Evolutionary conservation across 768 basidiomycete species (phyloP), one percentile per base, ranked within the genome.

Genomic region (Hypholoma fasciculare): DNA sequence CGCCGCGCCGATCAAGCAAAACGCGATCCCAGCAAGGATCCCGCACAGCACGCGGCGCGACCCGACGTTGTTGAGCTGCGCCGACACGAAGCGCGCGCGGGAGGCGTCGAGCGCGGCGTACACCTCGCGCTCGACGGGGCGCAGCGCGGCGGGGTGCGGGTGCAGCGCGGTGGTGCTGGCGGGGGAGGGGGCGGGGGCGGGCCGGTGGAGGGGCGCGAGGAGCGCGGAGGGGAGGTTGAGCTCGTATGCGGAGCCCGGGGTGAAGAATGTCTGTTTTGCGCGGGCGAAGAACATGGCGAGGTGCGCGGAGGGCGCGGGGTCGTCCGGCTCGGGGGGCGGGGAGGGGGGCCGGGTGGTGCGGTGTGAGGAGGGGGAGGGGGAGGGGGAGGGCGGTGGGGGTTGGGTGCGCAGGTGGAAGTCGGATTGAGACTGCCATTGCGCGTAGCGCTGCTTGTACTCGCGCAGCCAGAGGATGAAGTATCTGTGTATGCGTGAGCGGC

Each of bases 391-490:
- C n/a, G n/a, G n/a, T n/a, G n/a, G n/a, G n/a, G n/a, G 60, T 58
- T 69, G 60, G 46, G 26, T 13, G n/a, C 46, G 17, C 1, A 8
- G 11, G 47, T 67, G 76, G 34, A 69, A 73, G 61, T 70, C 74
- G 39, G 65, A 62, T 17, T 71, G 72, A 13, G 70, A 72, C 54
- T 70, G 71, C 79, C 76, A 82, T 67, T 80, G 78, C 46, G 70
- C 67, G 61, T 81, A 75, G 57, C 78, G 75, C 26, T 69, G 63
- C 11, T 82, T 85, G 63, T 92, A 92, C 62, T 92, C 90, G 60
- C 83, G 83, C 30, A 92, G 76, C 90, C 90, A 92, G 50, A 92
- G 82, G n/a, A 82, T 80, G 67, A 92, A 92, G 65, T 92, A 92
- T 17, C 87, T 87, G 64, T 42, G 26, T 58, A 14, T 6, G 30